These are phyloP conservation scores for Protostelium mycophagum DNA, from an alignment of 78 protist species.

Conservation along the genomic window DNA sequence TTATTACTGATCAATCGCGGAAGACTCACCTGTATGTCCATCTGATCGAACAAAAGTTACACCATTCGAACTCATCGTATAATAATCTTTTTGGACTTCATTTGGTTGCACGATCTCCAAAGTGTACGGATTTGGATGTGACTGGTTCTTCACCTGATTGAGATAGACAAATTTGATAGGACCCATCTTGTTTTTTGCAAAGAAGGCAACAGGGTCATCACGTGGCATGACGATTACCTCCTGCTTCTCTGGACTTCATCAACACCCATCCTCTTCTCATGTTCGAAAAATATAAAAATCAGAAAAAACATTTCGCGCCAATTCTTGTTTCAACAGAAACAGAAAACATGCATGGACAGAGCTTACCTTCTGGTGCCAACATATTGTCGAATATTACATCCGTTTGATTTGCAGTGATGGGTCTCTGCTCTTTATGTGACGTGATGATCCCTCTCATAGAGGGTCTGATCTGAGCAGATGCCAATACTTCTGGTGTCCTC, in stretches of 20 bases:
- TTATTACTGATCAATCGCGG: too few relatives aligned
- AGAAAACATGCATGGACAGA: not conserved
- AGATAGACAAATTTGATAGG: conserved; percentile 9
- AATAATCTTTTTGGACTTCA: not conserved
- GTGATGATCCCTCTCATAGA: not conserved
- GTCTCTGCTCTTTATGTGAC: not conserved
- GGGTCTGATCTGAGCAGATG: not conserved
- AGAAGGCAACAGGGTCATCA: not conserved
- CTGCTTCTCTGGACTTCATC: not conserved
- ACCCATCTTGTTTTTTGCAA: conserved; percentile 5
- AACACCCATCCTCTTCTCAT: not conserved
- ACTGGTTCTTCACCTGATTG: not conserved
- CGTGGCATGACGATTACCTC: not conserved
- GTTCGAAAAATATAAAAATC: not conserved
- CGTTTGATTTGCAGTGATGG: not conserved
- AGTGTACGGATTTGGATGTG: not conserved
- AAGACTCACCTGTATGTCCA: conserved; percentile 3
- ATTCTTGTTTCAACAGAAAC: too few relatives aligned
- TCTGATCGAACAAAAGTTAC: not conserved
- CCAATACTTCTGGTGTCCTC: not conserved
- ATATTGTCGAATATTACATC: not conserved
- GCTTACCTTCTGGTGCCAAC: not conserved
- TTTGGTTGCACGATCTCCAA: not conserved
- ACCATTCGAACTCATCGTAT: conserved; percentile 7
- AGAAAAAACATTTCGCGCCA: not conserved